Evolutionary conservation across 1,284 basidiomycete species (phyloP), one percentile per base, ranked within the genome.

Genomic region (Pyrrhoderma lamaoense): DNA sequence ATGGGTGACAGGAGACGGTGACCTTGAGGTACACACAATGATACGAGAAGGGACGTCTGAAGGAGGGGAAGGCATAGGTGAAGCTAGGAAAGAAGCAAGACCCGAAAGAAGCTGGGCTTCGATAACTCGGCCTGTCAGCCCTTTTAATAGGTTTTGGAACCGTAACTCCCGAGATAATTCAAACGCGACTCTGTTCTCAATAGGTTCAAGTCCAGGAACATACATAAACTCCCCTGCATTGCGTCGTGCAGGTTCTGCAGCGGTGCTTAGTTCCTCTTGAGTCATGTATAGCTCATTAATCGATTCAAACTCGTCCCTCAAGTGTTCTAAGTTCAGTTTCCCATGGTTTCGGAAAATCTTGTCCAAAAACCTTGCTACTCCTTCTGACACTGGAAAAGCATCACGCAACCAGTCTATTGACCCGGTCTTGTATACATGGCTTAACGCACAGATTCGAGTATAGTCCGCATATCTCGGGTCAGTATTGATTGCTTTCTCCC

Each of bases 391-490:
- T 47, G 76, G 73, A 5, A 80, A 68, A 1, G 80, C 67, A 60
- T 74, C 76, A 42, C 69, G 61, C 11, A 31, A 5, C 27, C 27
- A 31, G 27, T 31, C 27, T 31, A 5, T 31, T 5, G 7, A 5
- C 27, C 27, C 27, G 11, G 5, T 11, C 11, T 11, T 5, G 27
- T 5, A 31, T 31, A 31, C 11, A 11, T 31, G 5, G 11, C 11
- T 5, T 31, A 5, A 11, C 5, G 27, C 5, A 3, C 70, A 67
- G 60, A 77, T 69, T 51, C 68, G 65, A 37, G 75, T 65, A 66
- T 71, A 80, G n/a, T 69, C 65, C 34, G 67, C 63, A 69, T 80
- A 85, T 2, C 79, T 80, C 51, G 75, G 71, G 66, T 85, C 82
- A 35, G 67, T 64, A 31, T 73, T 64, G 57, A 69, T 72, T 1